Evolutionary conservation across 306 rosid species (phyloP), one percentile per base, ranked within the genome.

Genomic region (Neltuma alba): DNA sequence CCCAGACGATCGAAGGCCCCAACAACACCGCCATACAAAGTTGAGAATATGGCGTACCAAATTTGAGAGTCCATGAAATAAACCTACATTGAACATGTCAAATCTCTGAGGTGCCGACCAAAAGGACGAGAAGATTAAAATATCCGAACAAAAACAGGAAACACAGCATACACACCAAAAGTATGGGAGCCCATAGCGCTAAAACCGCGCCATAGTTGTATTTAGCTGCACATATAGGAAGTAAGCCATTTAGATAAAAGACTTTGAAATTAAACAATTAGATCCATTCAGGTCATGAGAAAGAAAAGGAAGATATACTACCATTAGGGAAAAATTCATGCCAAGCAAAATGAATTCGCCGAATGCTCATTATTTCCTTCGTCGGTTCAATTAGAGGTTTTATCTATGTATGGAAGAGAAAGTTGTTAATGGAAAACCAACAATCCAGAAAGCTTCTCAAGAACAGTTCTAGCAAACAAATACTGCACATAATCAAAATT

Each of bases 1-100:
- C 99, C 99, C 2, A 95, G 92, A 78, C 96, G 99, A 82, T 91
- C 97, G 16, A 90, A 95, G 81, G 99, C 99, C 25, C 99, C 99
- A 84, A 89, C 78, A 81, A 95, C 86, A 76, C 99, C 99, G 42
- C 99, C 99, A 60, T 80, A 87, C 71, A 93, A 3, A 71, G 99
- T 95, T 55, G 97, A 92, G 84, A 79, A 93, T 74, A 95, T 48
- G 50, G 99, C 60, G 86, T 95, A 95, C 99, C 98, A 95, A 74
- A 95, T 93, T 89, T 95, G 99, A 74, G 97, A 91, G 85, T 95
- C 99, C 99, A 95, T 86, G 85, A 92, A 95, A 83, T 95, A 95
- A 74, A 95, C 91, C 99, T 95, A 88, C 81, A 89, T 48, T 81
- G 52, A 78, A 82, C 68, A 79, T 55, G 65, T 60, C 58, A 83